Evolutionary conservation across 2,329 filamentous ascomycete genomes (phyloP), one percentile per base, ranked within the genome.

Genomic region (Phoma sp.): DNA sequence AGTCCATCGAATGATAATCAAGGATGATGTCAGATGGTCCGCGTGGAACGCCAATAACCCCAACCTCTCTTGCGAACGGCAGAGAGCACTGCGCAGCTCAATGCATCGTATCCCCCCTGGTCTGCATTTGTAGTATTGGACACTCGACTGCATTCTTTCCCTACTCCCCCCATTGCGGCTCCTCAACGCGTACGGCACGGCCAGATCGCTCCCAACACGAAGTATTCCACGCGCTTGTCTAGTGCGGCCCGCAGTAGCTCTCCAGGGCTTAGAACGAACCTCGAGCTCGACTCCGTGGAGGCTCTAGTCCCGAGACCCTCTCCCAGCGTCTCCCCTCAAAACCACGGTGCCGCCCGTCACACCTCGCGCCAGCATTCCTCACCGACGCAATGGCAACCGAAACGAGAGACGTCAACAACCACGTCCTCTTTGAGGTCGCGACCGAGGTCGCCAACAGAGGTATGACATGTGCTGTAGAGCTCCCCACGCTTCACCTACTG

Each of bases 391-490:
- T 74, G 73, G 65, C 68, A 33, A 41, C 45, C 32, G 66, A 67
- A 49, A 51, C 57, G 43, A 65, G 87, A 71, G 93, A 98, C 79
- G 91, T 98, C 71, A 92, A 90, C 81, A 95, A 96, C 78, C 95
- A 98, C 80, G 83, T 96, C 72, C 89, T 99, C 67, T 99, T 99
- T 74, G 95, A 99, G 81, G 84, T 98, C 70, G 92, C 95, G 58
- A 98, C 95, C 21, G 95, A 99, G 77, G 95, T 98, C 68, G 95
- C 95, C 60, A 96, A 98, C 83, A 87, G 95, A 84, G 91, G 91
- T 94, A 83, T 65, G 82, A 58, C 43, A 17, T 12, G 36, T 46
- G 43, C 44, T 15, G 43, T 31, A 33, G 48, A 51, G 51, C 57
- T 55, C 43, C 57, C 33, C 52, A 48, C 36, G 21, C 36, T 29